A percentile compares a stretch with the other conserved stretches of the same genome.
Evolutionary conservation across 1,139 yeast species (phyloP).

Genomic region (Spathaspora sp.): DNA sequence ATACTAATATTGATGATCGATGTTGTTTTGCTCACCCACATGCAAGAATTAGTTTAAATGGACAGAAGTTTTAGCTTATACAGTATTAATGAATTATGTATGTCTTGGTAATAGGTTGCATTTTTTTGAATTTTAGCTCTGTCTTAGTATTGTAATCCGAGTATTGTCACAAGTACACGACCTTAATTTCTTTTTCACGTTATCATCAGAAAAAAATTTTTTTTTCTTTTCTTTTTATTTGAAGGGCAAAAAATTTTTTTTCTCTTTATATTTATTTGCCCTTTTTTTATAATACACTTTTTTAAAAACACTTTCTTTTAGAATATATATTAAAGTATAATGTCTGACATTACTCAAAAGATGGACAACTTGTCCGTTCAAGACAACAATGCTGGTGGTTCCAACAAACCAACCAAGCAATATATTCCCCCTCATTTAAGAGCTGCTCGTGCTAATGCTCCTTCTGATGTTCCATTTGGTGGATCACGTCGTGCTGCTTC

Average conservation of each 20-base stretch:
- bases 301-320: background rate
- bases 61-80: conserved; percentile 6
- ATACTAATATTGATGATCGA: conserved; percentile 29
- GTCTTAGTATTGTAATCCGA: background rate
- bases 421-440: conserved; percentile 77
- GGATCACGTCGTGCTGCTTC: conserved; percentile 14
- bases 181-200: background rate
- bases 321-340: conserved; percentile 15
- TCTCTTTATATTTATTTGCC: conserved; percentile 1
- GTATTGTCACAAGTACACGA: background rate
- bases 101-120: background rate
- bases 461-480: conserved; percentile 12
- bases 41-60: conserved; percentile 30
- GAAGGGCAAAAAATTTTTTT: conserved; percentile 2
- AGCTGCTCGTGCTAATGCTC: conserved; percentile 24
- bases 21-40: conserved; percentile 43
- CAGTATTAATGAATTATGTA: background rate
- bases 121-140: too few species aligned
- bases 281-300: conserved; percentile 1
- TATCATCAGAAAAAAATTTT: conserved; percentile 6
- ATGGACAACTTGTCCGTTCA: conserved; percentile 45
- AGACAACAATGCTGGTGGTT: conserved; percentile 17
- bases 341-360: conserved; percentile 45
- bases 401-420: conserved; percentile 15
- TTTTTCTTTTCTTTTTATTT: background rate